Base-by-base conservation (phyloP, 805 yeast genomes). In the Lachancea sp. region DNA sequence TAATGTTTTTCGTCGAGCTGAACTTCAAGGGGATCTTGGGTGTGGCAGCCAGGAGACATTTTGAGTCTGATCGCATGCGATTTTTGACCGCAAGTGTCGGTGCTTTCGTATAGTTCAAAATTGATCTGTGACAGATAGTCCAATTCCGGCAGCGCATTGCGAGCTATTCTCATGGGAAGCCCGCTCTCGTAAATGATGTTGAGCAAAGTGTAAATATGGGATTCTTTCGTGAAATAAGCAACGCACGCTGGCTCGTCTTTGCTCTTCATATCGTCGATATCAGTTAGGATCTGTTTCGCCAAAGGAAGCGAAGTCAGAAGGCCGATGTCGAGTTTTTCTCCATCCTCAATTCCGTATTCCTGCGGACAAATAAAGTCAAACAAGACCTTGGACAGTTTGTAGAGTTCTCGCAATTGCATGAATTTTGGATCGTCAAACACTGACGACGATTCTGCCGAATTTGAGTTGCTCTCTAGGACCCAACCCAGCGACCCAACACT, bases 321-420 rank as follows among this genome's bases (percentile, higher is more conserved):
- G 3, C 99, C 99, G 68, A 93, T 93, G 62, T 93, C 99, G 49
- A 93, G 74, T 61, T 93, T 93, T 65, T 93, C 99, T 57, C 84
- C 82, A 59, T 89, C 95, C 52, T 90, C 88, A 55, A 93, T 93
- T 51, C 99, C 99, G 62, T 93, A 93, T 62, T 93, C 99, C 65
- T 93, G 98, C 9, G 99, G 99, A 66, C 98, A 93, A 40, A 93
- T 89, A 60, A 91, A 93, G 66, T 93, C 99, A 69, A 93, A 93
- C 50, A 93, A 68, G 6, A 93, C 96, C 63, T 93, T 95, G 0
- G 96, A 86, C 45, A 93, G 72, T 51, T 91, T 74, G 62, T 90
- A 93, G 42, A 93, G 74, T 62, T 93, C 99, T 53, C 98, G 74
- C 47, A 93, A 72, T 50, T 87, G 76, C 27, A 84, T 83, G 63